phyloP scores from a whole-genome alignment of 805 yeast genomes.

The Priceomyces fermenticarens region DNA sequence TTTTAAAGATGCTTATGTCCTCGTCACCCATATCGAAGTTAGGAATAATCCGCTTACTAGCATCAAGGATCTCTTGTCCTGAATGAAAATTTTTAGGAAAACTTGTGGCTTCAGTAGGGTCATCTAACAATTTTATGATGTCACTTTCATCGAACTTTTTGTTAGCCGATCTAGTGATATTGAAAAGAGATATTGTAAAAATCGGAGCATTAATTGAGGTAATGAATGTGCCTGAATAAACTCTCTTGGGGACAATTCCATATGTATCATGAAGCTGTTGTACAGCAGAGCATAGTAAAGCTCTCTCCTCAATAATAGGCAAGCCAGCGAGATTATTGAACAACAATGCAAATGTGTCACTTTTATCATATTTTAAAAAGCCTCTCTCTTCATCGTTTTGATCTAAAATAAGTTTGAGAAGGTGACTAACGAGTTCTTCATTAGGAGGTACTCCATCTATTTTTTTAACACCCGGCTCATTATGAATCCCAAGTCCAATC shows the following conservation, averaged over 20 bases:
- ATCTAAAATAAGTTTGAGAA: constrained; percentile 25
- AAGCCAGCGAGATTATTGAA: constrained; percentile 38
- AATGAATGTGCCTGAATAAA: constrained; percentile 31
- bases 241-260: constrained; percentile 23
- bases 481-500: constrained; percentile 38
- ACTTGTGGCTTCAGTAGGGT: constrained; percentile 24
- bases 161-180: constrained; percentile 25
- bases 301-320: constrained; percentile 29
- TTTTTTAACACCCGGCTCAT: constrained; percentile 36
- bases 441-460: constrained; percentile 26
- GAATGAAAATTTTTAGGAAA: constrained; percentile 18
- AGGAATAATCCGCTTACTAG: constrained; percentile 19
- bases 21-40: constrained; percentile 21
- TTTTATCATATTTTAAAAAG: constrained; percentile 22
- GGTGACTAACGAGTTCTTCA: constrained; percentile 23
- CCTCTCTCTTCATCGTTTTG: constrained; percentile 24
- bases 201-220: constrained; percentile 37
- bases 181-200: constrained; percentile 34
- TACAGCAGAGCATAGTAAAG: constrained; percentile 20
- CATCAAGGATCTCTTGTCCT: constrained; percentile 13
- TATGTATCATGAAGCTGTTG: constrained; percentile 20
- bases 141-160: constrained; percentile 14
- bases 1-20: constrained; percentile 2
- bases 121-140: constrained; percentile 27
- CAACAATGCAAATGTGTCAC: constrained; percentile 27